Conservation (phyloP, 2,329 filamentous ascomycete species). For the Phoma sp. region DNA sequence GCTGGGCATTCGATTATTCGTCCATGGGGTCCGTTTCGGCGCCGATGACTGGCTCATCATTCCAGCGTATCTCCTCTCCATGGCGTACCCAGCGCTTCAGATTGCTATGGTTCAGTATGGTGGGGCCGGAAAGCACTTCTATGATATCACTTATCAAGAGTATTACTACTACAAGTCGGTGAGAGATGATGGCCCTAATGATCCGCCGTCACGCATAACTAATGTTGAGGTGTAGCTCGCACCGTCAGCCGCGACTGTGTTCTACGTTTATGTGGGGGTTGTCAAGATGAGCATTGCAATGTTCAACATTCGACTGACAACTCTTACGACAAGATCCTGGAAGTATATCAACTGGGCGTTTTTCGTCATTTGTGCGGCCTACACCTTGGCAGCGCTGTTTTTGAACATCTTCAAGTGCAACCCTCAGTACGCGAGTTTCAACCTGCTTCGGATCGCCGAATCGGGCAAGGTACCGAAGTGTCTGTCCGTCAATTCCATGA, state of each 20-base stretch:
- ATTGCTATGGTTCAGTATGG: constrained; percentile 13
- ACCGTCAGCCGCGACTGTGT: constrained; percentile 7
- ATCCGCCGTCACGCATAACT: not conserved
- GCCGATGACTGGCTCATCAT: constrained; percentile 16
- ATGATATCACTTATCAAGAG: constrained; percentile 15
- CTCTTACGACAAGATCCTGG: constrained; percentile 9
- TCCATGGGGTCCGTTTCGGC: constrained; percentile 11
- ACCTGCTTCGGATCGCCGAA: constrained; percentile 10
- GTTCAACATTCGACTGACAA: constrained; percentile 15
- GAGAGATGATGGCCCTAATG: not conserved
- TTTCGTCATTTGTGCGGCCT: constrained; percentile 9
- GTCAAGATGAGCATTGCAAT: constrained; percentile 15
- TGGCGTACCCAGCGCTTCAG: constrained; percentile 11
- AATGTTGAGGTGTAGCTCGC: constrained; percentile 7
- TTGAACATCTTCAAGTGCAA: constrained; percentile 13
- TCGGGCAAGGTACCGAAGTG: constrained; percentile 11
- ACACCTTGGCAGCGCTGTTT: constrained; percentile 5
- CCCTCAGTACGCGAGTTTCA: constrained; percentile 10
- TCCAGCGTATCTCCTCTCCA: constrained; percentile 11
- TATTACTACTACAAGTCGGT: constrained; percentile 10
- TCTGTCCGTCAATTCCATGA: constrained; percentile 10
- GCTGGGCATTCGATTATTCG: constrained; percentile 9
- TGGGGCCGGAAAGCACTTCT: constrained; percentile 12
- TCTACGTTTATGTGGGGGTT: constrained; percentile 13
- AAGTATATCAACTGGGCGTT: constrained; percentile 10